phyloP scores from a whole-genome alignment of 2,329 filamentous ascomycete species.

The Hymenotorrendiella dingleyae region DNA sequence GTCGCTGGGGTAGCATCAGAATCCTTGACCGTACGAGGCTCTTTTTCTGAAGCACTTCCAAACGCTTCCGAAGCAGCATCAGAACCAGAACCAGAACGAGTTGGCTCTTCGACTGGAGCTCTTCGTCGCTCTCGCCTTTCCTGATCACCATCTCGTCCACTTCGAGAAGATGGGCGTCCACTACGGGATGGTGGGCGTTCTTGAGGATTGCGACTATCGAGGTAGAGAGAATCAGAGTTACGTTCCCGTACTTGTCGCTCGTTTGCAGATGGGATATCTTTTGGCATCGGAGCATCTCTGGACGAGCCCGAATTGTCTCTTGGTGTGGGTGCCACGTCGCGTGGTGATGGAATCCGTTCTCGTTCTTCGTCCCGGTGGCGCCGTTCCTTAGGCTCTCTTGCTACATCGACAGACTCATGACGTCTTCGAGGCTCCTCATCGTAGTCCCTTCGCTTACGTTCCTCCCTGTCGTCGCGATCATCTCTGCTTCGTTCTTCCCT shows the following conservation, averaged over 20 bases:
- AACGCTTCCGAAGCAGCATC: constrained; percentile 23
- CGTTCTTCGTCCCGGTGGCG: constrained; percentile 19
- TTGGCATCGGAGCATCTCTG: constrained; percentile 3
- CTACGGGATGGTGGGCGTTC: constrained; percentile 37
- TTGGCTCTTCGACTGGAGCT: constrained; percentile 12
- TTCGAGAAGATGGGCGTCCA: constrained; percentile 12
- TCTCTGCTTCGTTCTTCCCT: constrained; percentile 16
- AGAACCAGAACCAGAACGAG: constrained; percentile 6
- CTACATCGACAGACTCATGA: constrained; percentile 19
- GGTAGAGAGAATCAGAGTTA: constrained; percentile 10
- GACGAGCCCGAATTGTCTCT: constrained; percentile 5
- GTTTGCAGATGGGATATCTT: constrained; percentile 3
- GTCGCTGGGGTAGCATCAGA: constrained; percentile 17
- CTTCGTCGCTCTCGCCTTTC: constrained; percentile 13
- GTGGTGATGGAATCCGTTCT: constrained; percentile 6
- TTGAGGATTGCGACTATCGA: constrained; percentile 38
- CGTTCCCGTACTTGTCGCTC: constrained; percentile 5
- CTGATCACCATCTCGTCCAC: constrained; percentile 11
- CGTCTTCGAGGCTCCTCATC: constrained; percentile 26
- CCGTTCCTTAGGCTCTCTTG: constrained; percentile 21
- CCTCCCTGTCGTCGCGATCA: constrained; percentile 22
- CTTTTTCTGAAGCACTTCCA: constrained; percentile 11
- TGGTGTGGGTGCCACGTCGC: constrained; percentile 12
- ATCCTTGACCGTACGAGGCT: constrained; percentile 14
- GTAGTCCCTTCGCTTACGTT: constrained; percentile 22